Base-by-base conservation (phyloP, 495 filamentous ascomycete species). In the Bathelium albidoporum region DNA sequence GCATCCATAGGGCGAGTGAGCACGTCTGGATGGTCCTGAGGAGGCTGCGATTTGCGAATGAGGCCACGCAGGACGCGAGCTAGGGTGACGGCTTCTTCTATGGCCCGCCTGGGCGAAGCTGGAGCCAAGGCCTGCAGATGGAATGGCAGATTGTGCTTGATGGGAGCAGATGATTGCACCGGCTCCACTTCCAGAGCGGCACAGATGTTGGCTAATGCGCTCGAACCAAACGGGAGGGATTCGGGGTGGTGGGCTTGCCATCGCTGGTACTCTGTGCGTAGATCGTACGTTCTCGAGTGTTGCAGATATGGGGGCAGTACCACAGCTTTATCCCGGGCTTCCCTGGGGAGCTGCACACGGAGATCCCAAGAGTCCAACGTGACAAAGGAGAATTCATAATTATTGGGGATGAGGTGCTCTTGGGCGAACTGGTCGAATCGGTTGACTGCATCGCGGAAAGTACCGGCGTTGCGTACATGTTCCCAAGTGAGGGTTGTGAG, bases 191-290 rank as follows among this genome's bases (percentile, higher is more conserved):
- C 94, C 31, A 98, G 85, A 24, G 94, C 94, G 64, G 94, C 91
- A 76, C 94, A 98, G 72, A 97, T 98, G 76, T 97, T 97, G 62
- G 93, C 85, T 65, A 98, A 82, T 67, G 91, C 93, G 55, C 90
- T 95, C 43, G 94, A 91, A 2, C 92, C 95, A 74, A 97, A 98
- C 0, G 94, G 94, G 53, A 98, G 80, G 39, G 94, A 96, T 78
- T 98, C 94, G 24, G 94, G 94, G 71, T 97, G 94, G 68, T 97
- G 92, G 66, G 91, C 90, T 75, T 98, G 94, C 94, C 95, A 98
- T 69, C 91, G 84, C 72, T 96, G 91, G 72, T 98, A 98, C 78
- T 97, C 94, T 65, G 92, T 94, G 53, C 94, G 89, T 31, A 98
- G 82, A 74, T 97, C 94, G 75, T 96, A 98, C 34, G 91, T 94